Percentiles rank a stretch among this genome's conserved stretches.
Conservation (phyloP, 169 alveolate genomes). For the Plasmodium inui region DNA sequence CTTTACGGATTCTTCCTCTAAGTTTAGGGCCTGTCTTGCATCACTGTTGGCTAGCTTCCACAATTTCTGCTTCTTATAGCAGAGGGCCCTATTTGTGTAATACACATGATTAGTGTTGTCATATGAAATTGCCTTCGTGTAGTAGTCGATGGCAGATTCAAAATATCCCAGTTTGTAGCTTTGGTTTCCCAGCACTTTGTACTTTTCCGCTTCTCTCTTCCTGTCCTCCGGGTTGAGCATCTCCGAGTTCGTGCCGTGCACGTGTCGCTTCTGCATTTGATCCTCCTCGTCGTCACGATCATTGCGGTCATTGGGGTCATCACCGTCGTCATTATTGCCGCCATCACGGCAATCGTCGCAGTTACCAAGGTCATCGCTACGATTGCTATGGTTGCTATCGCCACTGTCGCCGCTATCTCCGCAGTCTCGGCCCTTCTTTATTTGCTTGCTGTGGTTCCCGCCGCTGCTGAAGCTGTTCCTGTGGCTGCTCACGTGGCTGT, state of each 20-base stretch:
- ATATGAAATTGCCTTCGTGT: slow-evolving; percentile 85
- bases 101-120: slow-evolving; percentile 85
- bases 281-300: background rate
- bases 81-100: slow-evolving; percentile 89
- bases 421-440: background rate
- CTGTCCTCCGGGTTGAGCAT: slow-evolving; percentile 70
- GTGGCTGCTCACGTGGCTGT: background rate
- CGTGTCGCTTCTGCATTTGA: slow-evolving; percentile 21
- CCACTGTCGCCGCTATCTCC: background rate
- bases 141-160: slow-evolving; percentile 88
- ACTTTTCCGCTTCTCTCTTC: slow-evolving; percentile 82
- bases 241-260: slow-evolving; percentile 13
- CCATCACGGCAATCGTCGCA: background rate
- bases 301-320: background rate
- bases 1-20: slow-evolving; percentile 87
- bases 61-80: slow-evolving; percentile 85
- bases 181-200: slow-evolving; percentile 84
- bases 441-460: background rate
- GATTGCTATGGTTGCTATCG: background rate
- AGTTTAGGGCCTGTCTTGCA: slow-evolving; percentile 85
- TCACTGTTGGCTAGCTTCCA: slow-evolving; percentile 87
- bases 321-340: background rate
- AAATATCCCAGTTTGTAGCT: slow-evolving; percentile 88
- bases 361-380: background rate
- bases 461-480: background rate